These are phyloP conservation scores for Canariomyces notabilis DNA, from an alignment of 2,329 filamentous ascomycete species.

Conservation along the genomic window DNA sequence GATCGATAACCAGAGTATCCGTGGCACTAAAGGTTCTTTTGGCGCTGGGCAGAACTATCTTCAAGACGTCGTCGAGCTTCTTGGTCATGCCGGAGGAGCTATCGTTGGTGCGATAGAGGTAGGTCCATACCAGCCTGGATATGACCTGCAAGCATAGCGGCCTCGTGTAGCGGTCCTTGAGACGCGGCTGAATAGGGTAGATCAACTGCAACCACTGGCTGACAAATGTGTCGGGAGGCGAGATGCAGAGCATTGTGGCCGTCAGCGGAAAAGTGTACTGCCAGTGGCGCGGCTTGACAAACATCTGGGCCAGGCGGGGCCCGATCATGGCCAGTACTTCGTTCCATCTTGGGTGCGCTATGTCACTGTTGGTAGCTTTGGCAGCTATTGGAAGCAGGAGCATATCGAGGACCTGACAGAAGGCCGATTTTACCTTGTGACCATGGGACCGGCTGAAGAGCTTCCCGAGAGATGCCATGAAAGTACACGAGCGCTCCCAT, in stretches of 20 bases:
- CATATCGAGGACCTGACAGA: constrained; percentile 86
- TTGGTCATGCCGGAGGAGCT: constrained; percentile 60
- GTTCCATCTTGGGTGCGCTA: constrained; percentile 79
- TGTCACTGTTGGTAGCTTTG: constrained; percentile 67
- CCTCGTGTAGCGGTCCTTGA: constrained; percentile 77
- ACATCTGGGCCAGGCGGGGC: constrained; percentile 74
- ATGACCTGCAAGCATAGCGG: constrained; percentile 82
- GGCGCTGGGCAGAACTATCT: constrained; percentile 73
- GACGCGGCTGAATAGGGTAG: constrained; percentile 68
- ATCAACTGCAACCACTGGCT: constrained; percentile 83
- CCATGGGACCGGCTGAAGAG: constrained; percentile 84
- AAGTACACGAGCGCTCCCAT: constrained; percentile 86
- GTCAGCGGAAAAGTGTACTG: constrained; percentile 80
- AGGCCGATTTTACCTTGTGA: constrained; percentile 84
- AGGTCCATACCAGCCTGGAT: constrained; percentile 88
- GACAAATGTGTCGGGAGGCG: constrained; percentile 75
- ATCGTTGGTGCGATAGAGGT: constrained; percentile 80
- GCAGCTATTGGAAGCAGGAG: constrained; percentile 83
- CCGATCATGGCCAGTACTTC: constrained; percentile 76
- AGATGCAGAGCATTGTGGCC: constrained; percentile 81
- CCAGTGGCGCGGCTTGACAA: constrained; percentile 92
- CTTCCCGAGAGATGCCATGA: constrained; percentile 73
- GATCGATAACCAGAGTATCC: constrained; percentile 79
- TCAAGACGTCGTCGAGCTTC: constrained; percentile 86
- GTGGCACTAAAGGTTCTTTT: constrained; percentile 78